Evolutionary conservation across 2,329 filamentous ascomycete genomes (phyloP).

Genomic region (Fusarium nodosum): DNA sequence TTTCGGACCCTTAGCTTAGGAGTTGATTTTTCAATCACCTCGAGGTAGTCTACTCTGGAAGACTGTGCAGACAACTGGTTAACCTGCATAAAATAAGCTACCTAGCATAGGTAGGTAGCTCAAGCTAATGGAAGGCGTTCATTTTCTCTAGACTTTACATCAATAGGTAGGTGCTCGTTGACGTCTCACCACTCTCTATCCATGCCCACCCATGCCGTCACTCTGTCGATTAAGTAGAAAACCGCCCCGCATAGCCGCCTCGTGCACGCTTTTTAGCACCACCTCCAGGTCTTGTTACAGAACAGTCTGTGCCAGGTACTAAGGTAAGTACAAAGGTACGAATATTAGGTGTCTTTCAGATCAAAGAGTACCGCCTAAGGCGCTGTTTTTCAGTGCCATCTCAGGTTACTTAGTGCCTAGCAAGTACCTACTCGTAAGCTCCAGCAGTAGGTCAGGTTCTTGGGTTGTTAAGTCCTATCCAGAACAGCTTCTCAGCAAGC

Average conservation of each 20-base stretch:
- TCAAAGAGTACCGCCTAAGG: conserved; percentile 40
- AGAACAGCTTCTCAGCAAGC: conserved; percentile 39
- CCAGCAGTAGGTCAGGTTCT: too few relatives aligned
- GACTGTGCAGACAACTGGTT: background rate
- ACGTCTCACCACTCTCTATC: conserved; percentile 34
- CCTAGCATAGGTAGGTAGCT: conserved; percentile 1
- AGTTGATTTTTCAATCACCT: background rate
- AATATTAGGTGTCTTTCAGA: conserved; percentile 1
- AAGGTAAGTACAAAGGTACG: background rate
- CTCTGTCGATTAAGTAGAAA: conserved; percentile 46
- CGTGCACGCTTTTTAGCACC: conserved; percentile 31
- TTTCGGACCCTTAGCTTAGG: background rate
- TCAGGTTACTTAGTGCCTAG: conserved; percentile 36
- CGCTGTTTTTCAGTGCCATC: conserved; percentile 39
- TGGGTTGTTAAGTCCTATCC: too few relatives aligned
- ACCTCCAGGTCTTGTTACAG: conserved; percentile 12
- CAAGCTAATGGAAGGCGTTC: conserved; percentile 34
- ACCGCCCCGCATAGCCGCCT: conserved; percentile 47
- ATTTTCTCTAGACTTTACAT: conserved; percentile 26
- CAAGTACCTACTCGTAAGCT: conserved; percentile 22
- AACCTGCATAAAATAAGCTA: conserved; percentile 5
- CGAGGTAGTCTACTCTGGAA: conserved; percentile 19
- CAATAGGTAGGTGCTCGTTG: conserved; percentile 18
- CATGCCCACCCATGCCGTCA: conserved; percentile 46
- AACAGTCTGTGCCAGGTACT: background rate